These are phyloP conservation scores for Taiwanofungus camphoratus DNA, from an alignment of 1,284 basidiomycete species.

Conservation along the genomic window DNA sequence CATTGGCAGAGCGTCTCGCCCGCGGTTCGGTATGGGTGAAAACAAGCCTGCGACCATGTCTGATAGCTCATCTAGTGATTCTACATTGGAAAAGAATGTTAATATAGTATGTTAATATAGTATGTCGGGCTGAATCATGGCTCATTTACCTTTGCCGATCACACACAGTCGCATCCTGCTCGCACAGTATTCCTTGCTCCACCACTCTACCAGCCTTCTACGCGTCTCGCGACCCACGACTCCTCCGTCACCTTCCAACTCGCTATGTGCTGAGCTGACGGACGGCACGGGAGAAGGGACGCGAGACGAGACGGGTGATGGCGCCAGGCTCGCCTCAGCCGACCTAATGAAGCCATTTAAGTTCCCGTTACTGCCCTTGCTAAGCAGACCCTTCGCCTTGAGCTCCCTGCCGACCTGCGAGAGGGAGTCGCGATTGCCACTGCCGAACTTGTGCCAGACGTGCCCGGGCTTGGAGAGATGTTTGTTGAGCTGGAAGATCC, in stretches of 20 bases:
- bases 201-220: constrained; percentile 92
- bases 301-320: constrained; percentile 50
- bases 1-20: constrained; percentile 55
- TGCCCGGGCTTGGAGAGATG: constrained; percentile 78
- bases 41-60: constrained; percentile 71
- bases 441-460: constrained; percentile 92
- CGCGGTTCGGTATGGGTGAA: constrained; percentile 71
- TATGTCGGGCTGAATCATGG: constrained; percentile 1
- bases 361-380: constrained; percentile 15
- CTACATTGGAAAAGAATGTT: constrained; percentile 32
- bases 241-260: constrained; percentile 69
- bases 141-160: constrained; percentile 71
- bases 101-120: too few species aligned
- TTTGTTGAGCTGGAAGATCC: constrained; percentile 97
- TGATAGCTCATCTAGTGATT: constrained; percentile 78
- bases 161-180: constrained; percentile 92
- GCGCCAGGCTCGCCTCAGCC: constrained; percentile 28
- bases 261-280: constrained; percentile 43
- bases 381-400: constrained; percentile 42
- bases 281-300: constrained; percentile 62
- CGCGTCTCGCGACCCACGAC: constrained; percentile 83
- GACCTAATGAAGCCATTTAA: constrained; percentile 17
- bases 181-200: constrained; percentile 89
- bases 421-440: constrained; percentile 84
- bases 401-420: constrained; percentile 61